phyloP scores from a whole-genome alignment of 768 basidiomycete genomes.

The Lactarius akahatsu region DNA sequence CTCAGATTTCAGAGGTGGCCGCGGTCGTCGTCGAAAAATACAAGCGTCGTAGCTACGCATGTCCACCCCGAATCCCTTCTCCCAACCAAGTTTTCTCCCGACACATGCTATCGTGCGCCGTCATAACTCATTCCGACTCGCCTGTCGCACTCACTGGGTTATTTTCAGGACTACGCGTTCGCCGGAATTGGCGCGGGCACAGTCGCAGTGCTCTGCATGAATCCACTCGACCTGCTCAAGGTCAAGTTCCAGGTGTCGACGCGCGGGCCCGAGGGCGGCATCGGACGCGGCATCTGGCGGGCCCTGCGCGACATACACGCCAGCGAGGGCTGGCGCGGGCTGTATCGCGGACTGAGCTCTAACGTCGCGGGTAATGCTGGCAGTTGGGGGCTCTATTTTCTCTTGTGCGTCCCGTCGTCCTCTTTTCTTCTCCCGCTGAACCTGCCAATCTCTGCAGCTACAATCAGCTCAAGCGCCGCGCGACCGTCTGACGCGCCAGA shows the following conservation, averaged over 20 bases:
- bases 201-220: conserved; percentile 92
- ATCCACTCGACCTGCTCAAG: conserved; percentile 95
- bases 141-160: not conserved
- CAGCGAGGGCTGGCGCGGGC: conserved; percentile 74
- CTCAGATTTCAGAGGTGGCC: not conserved
- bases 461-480: conserved; percentile 86
- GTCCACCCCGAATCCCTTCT: conserved; percentile 18
- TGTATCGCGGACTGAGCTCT: conserved; percentile 87
- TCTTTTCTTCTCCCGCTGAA: not conserved
- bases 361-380: conserved; percentile 95
- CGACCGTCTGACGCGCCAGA: conserved; percentile 64
- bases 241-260: conserved; percentile 90
- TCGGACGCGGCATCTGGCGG: conserved; percentile 73
- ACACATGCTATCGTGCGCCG: too few species aligned
- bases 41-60: conserved; percentile 9
- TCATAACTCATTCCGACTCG: not conserved
- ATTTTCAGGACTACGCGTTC: conserved; percentile 67
- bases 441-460: conserved; percentile 55
- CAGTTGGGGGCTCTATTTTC: conserved; percentile 39
- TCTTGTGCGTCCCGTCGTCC: conserved; percentile 66
- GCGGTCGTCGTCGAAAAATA: not conserved
- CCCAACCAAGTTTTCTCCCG: conserved; percentile 27
- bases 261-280: conserved; percentile 52
- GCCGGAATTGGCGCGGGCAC: conserved; percentile 68
- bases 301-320: conserved; percentile 72